Percentiles rank a stretch among this genome's conserved stretches.
Conservation (phyloP, 306 rosid genomes). For the Rosa lucieae region DNA sequence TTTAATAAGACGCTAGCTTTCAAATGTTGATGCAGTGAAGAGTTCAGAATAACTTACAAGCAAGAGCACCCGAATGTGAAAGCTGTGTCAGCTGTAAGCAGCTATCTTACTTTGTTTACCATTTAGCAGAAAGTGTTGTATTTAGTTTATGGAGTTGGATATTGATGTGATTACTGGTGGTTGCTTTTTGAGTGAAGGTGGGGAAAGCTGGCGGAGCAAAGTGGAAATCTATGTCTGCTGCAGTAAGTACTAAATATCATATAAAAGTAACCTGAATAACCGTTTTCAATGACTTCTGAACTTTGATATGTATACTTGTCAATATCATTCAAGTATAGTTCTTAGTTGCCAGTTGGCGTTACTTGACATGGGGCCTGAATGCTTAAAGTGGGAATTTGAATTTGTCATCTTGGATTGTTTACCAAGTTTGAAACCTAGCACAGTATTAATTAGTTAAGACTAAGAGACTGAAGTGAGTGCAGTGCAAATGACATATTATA, state of each 20-base stretch:
- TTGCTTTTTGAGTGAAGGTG: constrained; percentile 30
- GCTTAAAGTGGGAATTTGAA: constrained; percentile 13
- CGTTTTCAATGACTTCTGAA: constrained; percentile 8
- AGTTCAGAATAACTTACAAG: constrained; percentile 35
- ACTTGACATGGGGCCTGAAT: neutral
- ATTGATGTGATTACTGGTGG: constrained; percentile 21
- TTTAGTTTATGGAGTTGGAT: constrained; percentile 12
- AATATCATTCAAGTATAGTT: neutral
- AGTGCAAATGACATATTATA: neutral
- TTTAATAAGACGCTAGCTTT: neutral
- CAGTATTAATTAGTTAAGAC: constrained; percentile 10
- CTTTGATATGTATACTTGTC: neutral
- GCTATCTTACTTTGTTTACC: neutral
- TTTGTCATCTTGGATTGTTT: constrained; percentile 6
- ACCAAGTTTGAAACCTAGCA: neutral
- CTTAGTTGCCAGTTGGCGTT: neutral
- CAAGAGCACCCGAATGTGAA: constrained; percentile 38
- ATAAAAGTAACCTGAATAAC: neutral
- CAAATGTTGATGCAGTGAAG: constrained; percentile 23
- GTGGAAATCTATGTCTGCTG: constrained; percentile 34
- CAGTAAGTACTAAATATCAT: constrained; percentile 16
- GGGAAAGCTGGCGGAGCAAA: constrained; percentile 42
- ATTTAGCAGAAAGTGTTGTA: neutral
- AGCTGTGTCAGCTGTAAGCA: constrained; percentile 41
- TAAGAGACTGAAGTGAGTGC: neutral